Percentiles rank a stretch among this genome's conserved stretches.
Conservation (phyloP, 768 basidiomycete genomes). For the Terana coerulea region DNA sequence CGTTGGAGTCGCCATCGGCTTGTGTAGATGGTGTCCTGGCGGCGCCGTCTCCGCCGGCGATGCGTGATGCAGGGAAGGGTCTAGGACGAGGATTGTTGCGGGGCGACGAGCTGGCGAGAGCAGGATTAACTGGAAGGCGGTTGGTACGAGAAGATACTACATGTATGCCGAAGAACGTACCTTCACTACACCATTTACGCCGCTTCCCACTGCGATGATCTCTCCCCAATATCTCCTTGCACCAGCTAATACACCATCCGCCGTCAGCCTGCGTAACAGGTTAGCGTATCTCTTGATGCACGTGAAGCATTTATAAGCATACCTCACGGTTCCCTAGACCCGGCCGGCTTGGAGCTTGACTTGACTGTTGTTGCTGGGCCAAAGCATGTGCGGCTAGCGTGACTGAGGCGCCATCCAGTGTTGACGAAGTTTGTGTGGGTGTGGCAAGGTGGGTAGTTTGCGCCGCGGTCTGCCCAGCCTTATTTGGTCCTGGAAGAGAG, state of each 20-base stretch:
- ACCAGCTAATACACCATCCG: constrained; percentile 94
- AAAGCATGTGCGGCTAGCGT: constrained; percentile 63
- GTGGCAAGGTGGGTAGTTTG: constrained; percentile 65
- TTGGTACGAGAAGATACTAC: background rate
- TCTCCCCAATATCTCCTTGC: constrained; percentile 98
- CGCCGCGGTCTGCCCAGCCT: constrained; percentile 38
- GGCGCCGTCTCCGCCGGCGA: constrained; percentile 21
- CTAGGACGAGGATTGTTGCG: constrained; percentile 56
- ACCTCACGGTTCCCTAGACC: constrained; percentile 60
- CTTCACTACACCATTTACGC: constrained; percentile 71
- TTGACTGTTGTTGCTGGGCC: constrained; percentile 43
- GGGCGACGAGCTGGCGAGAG: constrained; percentile 67
- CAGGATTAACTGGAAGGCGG: constrained; percentile 65
- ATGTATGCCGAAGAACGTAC: constrained; percentile 38
- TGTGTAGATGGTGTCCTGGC: constrained; percentile 18
- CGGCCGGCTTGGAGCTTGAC: constrained; percentile 28
- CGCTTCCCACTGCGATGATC: constrained; percentile 73
- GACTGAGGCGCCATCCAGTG: constrained; percentile 47
- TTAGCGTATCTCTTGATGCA: background rate
- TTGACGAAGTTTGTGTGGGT: constrained; percentile 56
- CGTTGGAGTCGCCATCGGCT: constrained; percentile 28
- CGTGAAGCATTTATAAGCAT: background rate
- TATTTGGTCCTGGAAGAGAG: constrained; percentile 41
- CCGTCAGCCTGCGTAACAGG: constrained; percentile 63
- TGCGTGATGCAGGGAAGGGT: constrained; percentile 37